Conservation (phyloP, 345 rosid species). For the Brassica rapa region DNA sequence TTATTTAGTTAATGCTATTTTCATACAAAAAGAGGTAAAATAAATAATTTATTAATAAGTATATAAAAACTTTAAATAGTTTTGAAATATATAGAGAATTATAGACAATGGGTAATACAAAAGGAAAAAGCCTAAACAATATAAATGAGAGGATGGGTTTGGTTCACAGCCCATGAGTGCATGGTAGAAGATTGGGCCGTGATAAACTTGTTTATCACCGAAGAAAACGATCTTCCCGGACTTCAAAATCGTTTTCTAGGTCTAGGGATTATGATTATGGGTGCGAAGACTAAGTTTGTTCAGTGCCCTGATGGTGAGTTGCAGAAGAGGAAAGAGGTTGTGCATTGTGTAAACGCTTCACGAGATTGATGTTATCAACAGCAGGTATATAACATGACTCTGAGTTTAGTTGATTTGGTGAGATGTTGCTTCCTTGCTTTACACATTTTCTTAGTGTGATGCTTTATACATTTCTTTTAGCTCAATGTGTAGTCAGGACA, state of each 20-base stretch:
- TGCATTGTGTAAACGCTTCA: constrained; percentile 91
- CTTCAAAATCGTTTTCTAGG: constrained; percentile 60
- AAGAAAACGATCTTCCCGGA: not conserved
- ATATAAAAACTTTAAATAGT: not conserved
- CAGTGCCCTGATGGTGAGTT: constrained; percentile 97
- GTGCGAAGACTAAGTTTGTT: constrained; percentile 89
- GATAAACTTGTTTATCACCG: not conserved
- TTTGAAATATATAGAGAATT: not conserved
- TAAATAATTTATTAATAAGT: not conserved
- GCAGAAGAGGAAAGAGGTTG: constrained; percentile 96
- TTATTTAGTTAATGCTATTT: not conserved
- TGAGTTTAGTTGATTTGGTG: no score
- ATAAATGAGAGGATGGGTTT: not conserved
- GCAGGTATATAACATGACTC: constrained; percentile 54
- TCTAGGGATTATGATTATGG: constrained; percentile 93
- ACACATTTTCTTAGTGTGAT: no score
- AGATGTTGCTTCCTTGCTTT: no score
- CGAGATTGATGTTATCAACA: constrained; percentile 96
- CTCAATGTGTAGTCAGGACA: no score
- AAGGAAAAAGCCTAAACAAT: not conserved
- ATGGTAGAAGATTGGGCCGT: not conserved
- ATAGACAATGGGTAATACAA: not conserved
- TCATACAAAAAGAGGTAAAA: not conserved
- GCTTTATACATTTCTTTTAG: no score
- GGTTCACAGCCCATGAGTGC: not conserved